These are phyloP conservation scores for Ophiobolus disseminans DNA, from an alignment of 2,329 filamentous ascomycete genomes.

Conservation along the genomic window DNA sequence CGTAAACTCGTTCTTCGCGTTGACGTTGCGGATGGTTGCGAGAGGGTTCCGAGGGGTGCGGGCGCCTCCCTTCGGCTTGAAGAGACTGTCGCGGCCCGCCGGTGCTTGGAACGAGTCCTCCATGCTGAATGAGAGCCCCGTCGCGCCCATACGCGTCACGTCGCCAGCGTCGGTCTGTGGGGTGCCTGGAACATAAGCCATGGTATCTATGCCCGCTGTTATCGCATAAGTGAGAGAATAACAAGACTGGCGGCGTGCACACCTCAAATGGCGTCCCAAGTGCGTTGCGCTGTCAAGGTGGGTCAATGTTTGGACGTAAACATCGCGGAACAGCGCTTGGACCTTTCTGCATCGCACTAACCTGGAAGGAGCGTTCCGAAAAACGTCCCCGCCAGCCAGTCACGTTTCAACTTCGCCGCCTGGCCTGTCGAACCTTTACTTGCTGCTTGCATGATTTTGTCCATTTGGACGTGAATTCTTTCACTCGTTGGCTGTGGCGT, in stretches of 20 bases:
- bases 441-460: background rate
- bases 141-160: conserved; percentile 71
- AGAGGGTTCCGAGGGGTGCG: conserved; percentile 78
- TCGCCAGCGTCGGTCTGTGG: conserved; percentile 86
- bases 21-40: conserved; percentile 61
- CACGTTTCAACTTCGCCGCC: conserved; percentile 29
- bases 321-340: conserved; percentile 14
- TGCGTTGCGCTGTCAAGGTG: conserved; percentile 17
- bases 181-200: conserved; percentile 72
- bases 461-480: no score
- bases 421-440: conserved; percentile 3
- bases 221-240: conserved; percentile 41
- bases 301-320: conserved; percentile 27
- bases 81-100: conserved; percentile 74
- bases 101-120: conserved; percentile 83
- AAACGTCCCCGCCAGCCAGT: conserved; percentile 21
- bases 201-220: conserved; percentile 33
- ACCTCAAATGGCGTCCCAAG: conserved; percentile 16
- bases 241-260: conserved; percentile 16
- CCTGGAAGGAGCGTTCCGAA: conserved; percentile 20
- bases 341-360: conserved; percentile 20
- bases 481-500: no score
- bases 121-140: conserved; percentile 80
- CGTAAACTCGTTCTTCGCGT: conserved; percentile 80
- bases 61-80: conserved; percentile 73